Base-by-base conservation (phyloP, 768 basidiomycete genomes). In the Calocybe indica region DNA sequence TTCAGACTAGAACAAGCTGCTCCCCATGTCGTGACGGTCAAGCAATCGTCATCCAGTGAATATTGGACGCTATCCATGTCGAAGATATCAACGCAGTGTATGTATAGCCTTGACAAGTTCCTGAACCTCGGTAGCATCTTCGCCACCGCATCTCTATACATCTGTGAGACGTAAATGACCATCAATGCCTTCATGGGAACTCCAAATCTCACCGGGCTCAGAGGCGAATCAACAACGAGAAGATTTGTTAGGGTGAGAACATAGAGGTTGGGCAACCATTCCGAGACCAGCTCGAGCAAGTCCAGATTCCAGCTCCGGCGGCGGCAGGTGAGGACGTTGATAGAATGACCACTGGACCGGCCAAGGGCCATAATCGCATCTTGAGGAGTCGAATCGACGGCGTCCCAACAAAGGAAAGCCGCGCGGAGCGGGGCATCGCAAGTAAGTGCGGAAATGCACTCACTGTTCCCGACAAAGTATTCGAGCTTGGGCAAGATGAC, bases 291-390 rank as follows among this genome's bases (percentile, higher is more conserved):
- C 6, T 64, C 63, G 6, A 73, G 51, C 10, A 71, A 49, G 45
- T 70, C 71, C 35, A 66, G 47, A 48, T 73, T 73, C 69, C 71
- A 70, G 0, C 69, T 68, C 43, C 65, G 54, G 15, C 68, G 53
- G 12, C 64, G 59, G 48, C 69, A 70, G 46, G 62, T 61, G 45
- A 73, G 56, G 9, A 71, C 45, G 40, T 61, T 62, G 22, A 71
- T 61, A 1, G 60, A 65, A 7, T 59, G 57, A 14, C 61, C 56
- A 44, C 67, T 66, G n/a, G 60, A 59, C 10, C 56, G 57, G 13
- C 58, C 61, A 10, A 73, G 63, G 2, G 63, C 59, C 7, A 50
- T 47, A 38, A 72, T 62, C 1, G 65, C 61, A 28, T 61, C 53
- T 39, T 62, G 59, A 5, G 62, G 62, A 10, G 61, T 48, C 13